A percentile compares a stretch with the other conserved stretches of the same genome.
These are phyloP conservation scores for Eucalyptus regnans DNA, from an alignment of 345 rosid species.

Conservation along the genomic window DNA sequence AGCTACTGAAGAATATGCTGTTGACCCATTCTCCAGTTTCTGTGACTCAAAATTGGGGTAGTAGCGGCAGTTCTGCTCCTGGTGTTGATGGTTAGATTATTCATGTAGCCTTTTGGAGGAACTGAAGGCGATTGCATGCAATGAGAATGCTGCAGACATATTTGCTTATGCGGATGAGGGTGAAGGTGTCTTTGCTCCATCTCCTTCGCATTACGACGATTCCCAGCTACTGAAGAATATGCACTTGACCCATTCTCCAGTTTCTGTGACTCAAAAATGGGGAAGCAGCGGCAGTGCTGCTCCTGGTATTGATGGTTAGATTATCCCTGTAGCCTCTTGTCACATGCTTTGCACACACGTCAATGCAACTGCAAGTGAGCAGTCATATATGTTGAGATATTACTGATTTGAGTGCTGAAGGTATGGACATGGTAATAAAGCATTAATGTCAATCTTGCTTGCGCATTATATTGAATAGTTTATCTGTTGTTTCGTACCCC, in stretches of 20 bases:
- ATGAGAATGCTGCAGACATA: neutral
- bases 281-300: neutral
- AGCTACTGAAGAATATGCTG: no score
- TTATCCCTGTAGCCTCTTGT: neutral
- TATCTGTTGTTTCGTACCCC: rapidly evolving
- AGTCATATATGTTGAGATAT: neutral
- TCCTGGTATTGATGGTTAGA: neutral
- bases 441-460: no score
- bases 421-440: no score
- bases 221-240: neutral
- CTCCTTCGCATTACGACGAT: neutral
- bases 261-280: neutral
- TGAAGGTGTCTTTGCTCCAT: neutral
- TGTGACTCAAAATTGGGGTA: no score
- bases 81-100: no score
- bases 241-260: neutral
- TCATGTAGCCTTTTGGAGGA: no score
- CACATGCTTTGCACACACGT: neutral
- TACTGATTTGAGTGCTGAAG: neutral
- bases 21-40: no score
- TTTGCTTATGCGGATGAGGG: neutral
- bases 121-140: neutral
- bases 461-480: no score
- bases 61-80: no score
- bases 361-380: neutral